Evolutionary conservation across 139 green algal species (phyloP).

Genomic region (Chlorella sp.): DNA sequence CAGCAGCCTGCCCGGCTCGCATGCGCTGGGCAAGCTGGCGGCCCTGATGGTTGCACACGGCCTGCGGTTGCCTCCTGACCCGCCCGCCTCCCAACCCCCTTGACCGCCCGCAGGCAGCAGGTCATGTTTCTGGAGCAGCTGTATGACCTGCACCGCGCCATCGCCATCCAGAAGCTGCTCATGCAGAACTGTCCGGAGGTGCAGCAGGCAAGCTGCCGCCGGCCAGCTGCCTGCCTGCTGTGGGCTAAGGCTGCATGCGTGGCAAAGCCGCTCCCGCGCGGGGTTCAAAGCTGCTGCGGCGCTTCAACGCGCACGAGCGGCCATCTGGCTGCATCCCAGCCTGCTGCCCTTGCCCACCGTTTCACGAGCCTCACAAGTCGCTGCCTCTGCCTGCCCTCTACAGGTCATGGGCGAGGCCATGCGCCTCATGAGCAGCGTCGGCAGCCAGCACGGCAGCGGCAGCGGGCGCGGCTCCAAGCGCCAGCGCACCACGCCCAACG

Average conservation of each 20-base stretch:
- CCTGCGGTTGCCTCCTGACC: background rate
- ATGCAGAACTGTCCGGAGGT: constrained; percentile 40
- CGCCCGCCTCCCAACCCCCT: background rate
- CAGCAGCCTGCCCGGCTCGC: no score
- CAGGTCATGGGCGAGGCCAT: constrained; percentile 33
- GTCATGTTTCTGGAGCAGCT: constrained; percentile 43
- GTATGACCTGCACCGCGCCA: constrained; percentile 47
- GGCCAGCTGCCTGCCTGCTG: background rate
- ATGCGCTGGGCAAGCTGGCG: background rate
- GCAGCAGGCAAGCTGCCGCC: constrained; percentile 10
- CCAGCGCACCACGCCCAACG: constrained; percentile 30
- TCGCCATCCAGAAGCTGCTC: constrained; percentile 44
- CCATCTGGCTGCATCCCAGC: background rate
- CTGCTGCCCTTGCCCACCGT: background rate
- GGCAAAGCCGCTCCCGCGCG: no score
- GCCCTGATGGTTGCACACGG: background rate
- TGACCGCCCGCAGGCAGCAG: constrained; percentile 28
- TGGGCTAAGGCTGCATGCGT: background rate
- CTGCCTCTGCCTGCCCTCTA: background rate
- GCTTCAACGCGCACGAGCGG: background rate
- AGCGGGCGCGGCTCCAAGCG: constrained; percentile 15
- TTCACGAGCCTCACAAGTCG: no score
- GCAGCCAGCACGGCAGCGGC: constrained; percentile 32
- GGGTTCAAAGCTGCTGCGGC: no score
- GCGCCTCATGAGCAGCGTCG: constrained; percentile 29